Percentiles rank a stretch among this genome's conserved stretches.
These are phyloP conservation scores for Tolypocladium sp. DNA, from an alignment of 2,329 filamentous ascomycete genomes.

Conservation along the genomic window DNA sequence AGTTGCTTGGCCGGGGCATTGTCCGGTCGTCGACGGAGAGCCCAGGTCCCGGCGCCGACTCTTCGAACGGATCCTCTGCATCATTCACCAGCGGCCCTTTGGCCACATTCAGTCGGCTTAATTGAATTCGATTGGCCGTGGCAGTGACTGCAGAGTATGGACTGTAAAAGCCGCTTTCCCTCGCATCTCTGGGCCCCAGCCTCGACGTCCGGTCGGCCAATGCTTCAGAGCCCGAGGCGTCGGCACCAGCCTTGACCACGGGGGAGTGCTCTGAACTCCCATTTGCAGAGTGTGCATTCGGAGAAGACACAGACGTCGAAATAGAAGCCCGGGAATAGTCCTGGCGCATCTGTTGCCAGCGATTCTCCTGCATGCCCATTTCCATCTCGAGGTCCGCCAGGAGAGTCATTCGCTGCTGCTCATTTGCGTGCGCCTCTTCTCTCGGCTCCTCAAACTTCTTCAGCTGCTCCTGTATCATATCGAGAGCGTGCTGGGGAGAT, in stretches of 20 bases:
- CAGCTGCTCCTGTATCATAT: constrained; percentile 43
- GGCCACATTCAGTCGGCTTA: constrained; percentile 1
- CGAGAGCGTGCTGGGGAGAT: constrained; percentile 38
- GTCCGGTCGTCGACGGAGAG: not conserved
- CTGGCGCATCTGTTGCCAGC: constrained; percentile 50
- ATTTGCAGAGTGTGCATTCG: constrained; percentile 2
- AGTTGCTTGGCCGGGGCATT: not conserved
- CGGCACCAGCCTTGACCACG: not conserved
- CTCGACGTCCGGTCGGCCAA: not conserved
- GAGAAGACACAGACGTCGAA: constrained; percentile 30
- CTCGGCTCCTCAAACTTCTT: constrained; percentile 35
- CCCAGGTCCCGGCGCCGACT: not conserved
- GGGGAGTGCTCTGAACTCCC: not conserved
- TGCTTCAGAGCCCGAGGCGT: not conserved
- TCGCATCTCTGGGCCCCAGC: not conserved
- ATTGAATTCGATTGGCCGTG: not conserved
- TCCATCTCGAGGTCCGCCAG: constrained; percentile 53
- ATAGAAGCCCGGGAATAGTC: constrained; percentile 41
- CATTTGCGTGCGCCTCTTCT: constrained; percentile 22
- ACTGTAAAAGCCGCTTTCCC: not conserved
- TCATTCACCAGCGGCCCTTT: not conserved
- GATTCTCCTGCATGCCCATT: constrained; percentile 49
- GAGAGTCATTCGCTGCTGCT: constrained; percentile 35
- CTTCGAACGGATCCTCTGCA: not conserved
- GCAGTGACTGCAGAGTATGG: not conserved